These are phyloP conservation scores for Magnaporthales sp. DNA, from an alignment of 2,329 filamentous ascomycete species.

Conservation along the genomic window DNA sequence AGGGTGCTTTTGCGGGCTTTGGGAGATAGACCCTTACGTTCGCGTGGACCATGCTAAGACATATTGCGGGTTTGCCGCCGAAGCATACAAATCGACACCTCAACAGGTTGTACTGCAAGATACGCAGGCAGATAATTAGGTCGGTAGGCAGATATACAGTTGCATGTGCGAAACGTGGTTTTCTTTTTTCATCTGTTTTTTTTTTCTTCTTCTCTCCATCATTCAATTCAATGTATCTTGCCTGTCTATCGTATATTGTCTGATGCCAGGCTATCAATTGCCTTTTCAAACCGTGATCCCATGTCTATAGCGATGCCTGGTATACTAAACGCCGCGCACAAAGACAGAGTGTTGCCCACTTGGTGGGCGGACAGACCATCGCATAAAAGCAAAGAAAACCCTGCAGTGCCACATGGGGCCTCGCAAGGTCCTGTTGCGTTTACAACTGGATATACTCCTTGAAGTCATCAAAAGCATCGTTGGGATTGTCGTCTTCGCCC, in stretches of 20 bases:
- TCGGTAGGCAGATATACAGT: background rate
- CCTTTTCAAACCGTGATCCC: background rate
- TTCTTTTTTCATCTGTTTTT: background rate
- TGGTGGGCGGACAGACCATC: background rate
- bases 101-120: background rate
- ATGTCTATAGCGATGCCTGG: background rate
- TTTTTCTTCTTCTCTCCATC: background rate
- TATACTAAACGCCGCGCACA: background rate
- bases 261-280: background rate
- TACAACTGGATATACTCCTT: slow-evolving; percentile 50
- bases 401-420: background rate
- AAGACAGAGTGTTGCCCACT: background rate
- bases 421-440: slow-evolving; percentile 7
- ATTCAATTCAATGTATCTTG: background rate
- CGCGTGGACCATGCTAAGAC: no score
- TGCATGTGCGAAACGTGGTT: slow-evolving; percentile 4
- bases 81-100: background rate
- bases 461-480: slow-evolving; percentile 46
- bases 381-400: background rate
- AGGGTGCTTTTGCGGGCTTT: background rate
- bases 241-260: background rate
- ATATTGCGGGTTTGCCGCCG: no score
- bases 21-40: no score
- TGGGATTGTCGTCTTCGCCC: slow-evolving; percentile 37
- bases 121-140: background rate